These are phyloP conservation scores for Syncephalastrum contaminatum DNA, from an alignment of 371 early-diverging fungal genomes.

Conservation along the genomic window DNA sequence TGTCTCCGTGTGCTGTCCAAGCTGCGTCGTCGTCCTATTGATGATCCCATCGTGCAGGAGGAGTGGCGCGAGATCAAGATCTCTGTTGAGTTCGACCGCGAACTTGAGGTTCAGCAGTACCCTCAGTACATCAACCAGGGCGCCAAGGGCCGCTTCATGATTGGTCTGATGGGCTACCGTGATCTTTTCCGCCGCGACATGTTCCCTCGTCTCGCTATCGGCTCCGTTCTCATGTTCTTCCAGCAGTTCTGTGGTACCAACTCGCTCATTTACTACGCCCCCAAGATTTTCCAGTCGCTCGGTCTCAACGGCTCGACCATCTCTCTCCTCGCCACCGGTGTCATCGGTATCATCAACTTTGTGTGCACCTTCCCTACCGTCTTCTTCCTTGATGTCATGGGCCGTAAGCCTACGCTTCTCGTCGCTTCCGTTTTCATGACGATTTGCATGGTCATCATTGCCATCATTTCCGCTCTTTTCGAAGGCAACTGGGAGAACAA, in stretches of 20 bases:
- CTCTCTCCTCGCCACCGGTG: slow-evolving; percentile 64
- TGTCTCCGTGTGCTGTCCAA: slow-evolving; percentile 68
- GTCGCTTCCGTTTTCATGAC: slow-evolving; percentile 42
- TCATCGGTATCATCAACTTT: slow-evolving; percentile 71
- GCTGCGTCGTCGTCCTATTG: slow-evolving; percentile 61
- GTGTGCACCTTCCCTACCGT: slow-evolving; percentile 57
- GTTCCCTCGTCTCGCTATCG: slow-evolving; percentile 62
- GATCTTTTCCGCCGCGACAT: slow-evolving; percentile 70
- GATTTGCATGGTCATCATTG: slow-evolving; percentile 37
- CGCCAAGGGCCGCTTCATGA: slow-evolving; percentile 23
- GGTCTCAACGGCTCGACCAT: slow-evolving; percentile 54
- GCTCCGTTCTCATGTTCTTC: slow-evolving; percentile 65
- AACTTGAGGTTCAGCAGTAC: slow-evolving; percentile 37
- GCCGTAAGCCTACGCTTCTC: slow-evolving; percentile 55
- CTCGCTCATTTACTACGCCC: slow-evolving; percentile 71
- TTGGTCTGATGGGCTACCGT: slow-evolving; percentile 61
- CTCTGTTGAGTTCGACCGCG: slow-evolving; percentile 68
- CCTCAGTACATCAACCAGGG: slow-evolving; percentile 29
- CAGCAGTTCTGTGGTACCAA: slow-evolving; percentile 80
- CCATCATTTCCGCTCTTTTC: slow-evolving; percentile 31
- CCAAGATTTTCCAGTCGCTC: slow-evolving; percentile 66
- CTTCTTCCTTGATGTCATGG: slow-evolving; percentile 66
- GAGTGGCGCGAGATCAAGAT: slow-evolving; percentile 79
- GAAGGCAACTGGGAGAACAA: slow-evolving; percentile 35
- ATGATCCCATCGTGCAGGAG: slow-evolving; percentile 56